A percentile compares a stretch with the other conserved stretches of the same genome.
Conservation (phyloP, 1,284 basidiomycete genomes). For the Rhodotorula sp. region DNA sequence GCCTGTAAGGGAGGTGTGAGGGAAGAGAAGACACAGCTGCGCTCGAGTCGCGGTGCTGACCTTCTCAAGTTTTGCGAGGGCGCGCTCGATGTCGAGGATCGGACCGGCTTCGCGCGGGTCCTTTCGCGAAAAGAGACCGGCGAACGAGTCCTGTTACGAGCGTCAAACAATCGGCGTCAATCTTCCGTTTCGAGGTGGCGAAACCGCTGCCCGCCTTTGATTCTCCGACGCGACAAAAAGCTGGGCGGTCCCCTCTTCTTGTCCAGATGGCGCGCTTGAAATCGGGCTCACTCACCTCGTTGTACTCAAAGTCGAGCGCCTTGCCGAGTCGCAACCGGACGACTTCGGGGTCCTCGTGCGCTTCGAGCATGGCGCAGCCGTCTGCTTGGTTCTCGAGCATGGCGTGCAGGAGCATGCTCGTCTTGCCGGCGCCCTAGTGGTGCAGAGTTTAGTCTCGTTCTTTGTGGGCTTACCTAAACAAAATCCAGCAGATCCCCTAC, state of each 20-base stretch:
- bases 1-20: background rate
- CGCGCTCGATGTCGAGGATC: slow-evolving; percentile 75
- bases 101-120: slow-evolving; percentile 82
- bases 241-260: too few species aligned
- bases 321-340: slow-evolving; percentile 71
- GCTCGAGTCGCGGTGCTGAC: background rate
- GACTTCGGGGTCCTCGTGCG: slow-evolving; percentile 45
- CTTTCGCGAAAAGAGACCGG: slow-evolving; percentile 64
- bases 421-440: slow-evolving; percentile 43
- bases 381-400: slow-evolving; percentile 41
- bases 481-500: too few species aligned
- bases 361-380: slow-evolving; percentile 44
- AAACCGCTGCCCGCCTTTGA: too few species aligned
- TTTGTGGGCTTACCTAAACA: too few species aligned
- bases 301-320: slow-evolving; percentile 70
- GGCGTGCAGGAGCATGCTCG: slow-evolving; percentile 36
- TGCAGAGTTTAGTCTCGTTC: background rate
- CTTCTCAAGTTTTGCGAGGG: slow-evolving; percentile 79
- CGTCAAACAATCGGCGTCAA: slow-evolving; percentile 17
- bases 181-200: background rate
- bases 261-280: background rate
- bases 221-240: too few species aligned
- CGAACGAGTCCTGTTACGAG: slow-evolving; percentile 30
- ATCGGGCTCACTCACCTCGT: slow-evolving; percentile 62
- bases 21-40: too few species aligned